A percentile compares a stretch with the other conserved stretches of the same genome.
These are phyloP conservation scores for Plasmodium sp. DNA, from an alignment of 169 alveolate species.

Conservation along the genomic window DNA sequence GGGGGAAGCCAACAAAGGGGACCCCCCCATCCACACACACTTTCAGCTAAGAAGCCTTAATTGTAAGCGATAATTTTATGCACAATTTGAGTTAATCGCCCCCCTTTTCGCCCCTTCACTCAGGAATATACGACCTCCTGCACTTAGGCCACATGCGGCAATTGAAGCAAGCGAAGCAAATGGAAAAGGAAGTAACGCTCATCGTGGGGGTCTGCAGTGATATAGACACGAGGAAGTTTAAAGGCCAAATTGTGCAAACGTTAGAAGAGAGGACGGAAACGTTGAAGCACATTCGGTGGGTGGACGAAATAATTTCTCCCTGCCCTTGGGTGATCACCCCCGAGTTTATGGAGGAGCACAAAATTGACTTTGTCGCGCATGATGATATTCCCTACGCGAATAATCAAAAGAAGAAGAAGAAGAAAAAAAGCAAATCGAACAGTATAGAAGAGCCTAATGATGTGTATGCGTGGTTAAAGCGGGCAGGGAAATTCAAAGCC, in stretches of 20 bases:
- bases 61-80: too few relatives aligned
- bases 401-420: conserved; percentile 78
- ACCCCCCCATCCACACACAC: not conserved
- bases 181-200: conserved; percentile 92
- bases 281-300: conserved; percentile 96
- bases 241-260: conserved; percentile 96
- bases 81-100: not conserved
- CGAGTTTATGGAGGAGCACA: conserved; percentile 91
- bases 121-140: conserved; percentile 96
- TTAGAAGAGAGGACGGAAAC: conserved; percentile 95
- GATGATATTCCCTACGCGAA: conserved; percentile 95
- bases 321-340: conserved; percentile 96
- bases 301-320: conserved; percentile 97
- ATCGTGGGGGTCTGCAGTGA: conserved; percentile 98
- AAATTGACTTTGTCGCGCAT: conserved; percentile 95
- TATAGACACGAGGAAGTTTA: conserved; percentile 93
- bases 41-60: not conserved
- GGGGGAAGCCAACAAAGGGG: not conserved
- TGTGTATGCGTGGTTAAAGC: conserved; percentile 93
- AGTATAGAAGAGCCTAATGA: conserved; percentile 81
- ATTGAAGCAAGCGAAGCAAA: conserved; percentile 96
- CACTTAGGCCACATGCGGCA: conserved; percentile 98
- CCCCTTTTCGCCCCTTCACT: not conserved
- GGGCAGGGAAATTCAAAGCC: conserved; percentile 93
- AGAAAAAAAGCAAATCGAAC: conserved; percentile 74